Evolutionary conservation across 2,329 filamentous ascomycete genomes (phyloP).

Genomic region (Trichoderma simmonsii): DNA sequence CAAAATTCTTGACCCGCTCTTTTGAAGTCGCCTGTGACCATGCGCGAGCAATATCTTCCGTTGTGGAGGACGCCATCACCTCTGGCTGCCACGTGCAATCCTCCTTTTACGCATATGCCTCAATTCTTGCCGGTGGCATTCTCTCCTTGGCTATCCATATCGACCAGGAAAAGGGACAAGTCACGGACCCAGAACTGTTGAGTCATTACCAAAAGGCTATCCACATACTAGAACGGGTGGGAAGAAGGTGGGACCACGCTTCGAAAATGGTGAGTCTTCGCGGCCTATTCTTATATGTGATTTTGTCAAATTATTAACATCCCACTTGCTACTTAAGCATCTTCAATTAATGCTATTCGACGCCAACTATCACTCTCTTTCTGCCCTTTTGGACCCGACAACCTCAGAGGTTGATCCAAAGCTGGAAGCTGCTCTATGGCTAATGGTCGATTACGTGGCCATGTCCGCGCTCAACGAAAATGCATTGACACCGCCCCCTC

Average conservation of each 20-base stretch:
- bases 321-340: constrained; percentile 10
- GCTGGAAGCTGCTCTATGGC: constrained; percentile 5
- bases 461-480: constrained; percentile 11
- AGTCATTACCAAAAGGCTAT: constrained; percentile 9
- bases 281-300: neutral
- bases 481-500: neutral
- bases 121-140: constrained; percentile 11
- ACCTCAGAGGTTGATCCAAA: constrained; percentile 9
- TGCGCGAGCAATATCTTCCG: constrained; percentile 9
- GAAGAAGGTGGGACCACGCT: constrained; percentile 15
- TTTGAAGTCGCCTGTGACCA: constrained; percentile 4
- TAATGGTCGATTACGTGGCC: constrained; percentile 14
- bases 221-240: constrained; percentile 1
- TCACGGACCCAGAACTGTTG: neutral
- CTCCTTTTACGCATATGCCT: constrained; percentile 9
- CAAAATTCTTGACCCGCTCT: constrained; percentile 1
- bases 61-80: constrained; percentile 9
- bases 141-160: constrained; percentile 13
- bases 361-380: constrained; percentile 13
- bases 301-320: neutral
- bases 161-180: constrained; percentile 14
- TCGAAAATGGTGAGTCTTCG: constrained; percentile 15
- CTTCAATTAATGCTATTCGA: constrained; percentile 17
- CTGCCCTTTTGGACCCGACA: constrained; percentile 1
- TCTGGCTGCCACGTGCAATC: constrained; percentile 14